phyloP scores from a whole-genome alignment of 2,329 filamentous ascomycete species.

The Simplicillium aogashimaense region DNA sequence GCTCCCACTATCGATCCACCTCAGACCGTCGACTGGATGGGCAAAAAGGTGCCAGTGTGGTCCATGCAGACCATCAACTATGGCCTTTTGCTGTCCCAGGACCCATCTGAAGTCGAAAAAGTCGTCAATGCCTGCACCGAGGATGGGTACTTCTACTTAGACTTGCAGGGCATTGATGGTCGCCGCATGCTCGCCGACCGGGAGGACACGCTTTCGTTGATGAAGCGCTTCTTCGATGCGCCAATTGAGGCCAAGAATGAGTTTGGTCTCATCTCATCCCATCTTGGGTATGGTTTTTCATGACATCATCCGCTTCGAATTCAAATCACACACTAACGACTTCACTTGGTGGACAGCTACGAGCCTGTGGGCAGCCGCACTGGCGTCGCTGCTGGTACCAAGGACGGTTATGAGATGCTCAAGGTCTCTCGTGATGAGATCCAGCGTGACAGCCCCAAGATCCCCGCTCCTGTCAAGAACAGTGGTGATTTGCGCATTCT shows the following conservation, averaged over 20 bases:
- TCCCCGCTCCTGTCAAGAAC: conserved; percentile 37
- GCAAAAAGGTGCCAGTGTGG: conserved; percentile 38
- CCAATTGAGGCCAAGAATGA: conserved; percentile 47
- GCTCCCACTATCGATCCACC: conserved; percentile 26
- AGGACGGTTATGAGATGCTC: conserved; percentile 44
- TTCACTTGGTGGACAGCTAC: conserved; percentile 21
- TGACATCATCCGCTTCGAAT: background rate
- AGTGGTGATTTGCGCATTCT: conserved; percentile 35
- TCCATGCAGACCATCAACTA: conserved; percentile 43
- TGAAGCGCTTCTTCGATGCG: conserved; percentile 44
- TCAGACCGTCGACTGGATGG: conserved; percentile 37
- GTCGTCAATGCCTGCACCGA: conserved; percentile 37
- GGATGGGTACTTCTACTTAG: conserved; percentile 46
- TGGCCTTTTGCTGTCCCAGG: conserved; percentile 39
- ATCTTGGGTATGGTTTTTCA: conserved; percentile 31
- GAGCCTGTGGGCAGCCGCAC: conserved; percentile 38
- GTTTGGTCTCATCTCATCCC: conserved; percentile 41
- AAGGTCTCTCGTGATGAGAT: conserved; percentile 42
- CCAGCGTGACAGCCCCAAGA: conserved; percentile 32
- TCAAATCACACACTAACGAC: background rate
- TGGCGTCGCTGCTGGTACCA: conserved; percentile 34
- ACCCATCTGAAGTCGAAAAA: conserved; percentile 42
- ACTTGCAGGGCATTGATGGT: conserved; percentile 41
- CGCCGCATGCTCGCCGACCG: conserved; percentile 41
- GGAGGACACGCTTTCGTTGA: conserved; percentile 40